Percentiles rank a stretch among this genome's conserved stretches.
Conservation (phyloP, 169 alveolate species). For the Blepharisma undulans region DNA sequence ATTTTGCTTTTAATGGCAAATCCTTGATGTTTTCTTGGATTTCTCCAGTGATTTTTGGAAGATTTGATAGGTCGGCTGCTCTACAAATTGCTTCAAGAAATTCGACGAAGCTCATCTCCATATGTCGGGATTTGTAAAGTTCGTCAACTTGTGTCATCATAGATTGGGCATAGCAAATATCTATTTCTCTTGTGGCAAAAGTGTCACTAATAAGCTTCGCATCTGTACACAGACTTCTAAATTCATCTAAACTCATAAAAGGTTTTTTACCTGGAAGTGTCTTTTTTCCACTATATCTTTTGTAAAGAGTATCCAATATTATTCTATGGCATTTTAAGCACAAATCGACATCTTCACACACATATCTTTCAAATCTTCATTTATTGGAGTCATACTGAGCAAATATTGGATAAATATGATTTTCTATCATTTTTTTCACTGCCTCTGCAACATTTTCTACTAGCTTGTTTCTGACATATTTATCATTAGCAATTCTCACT, state of each 20-base stretch:
- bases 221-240: conserved; percentile 38
- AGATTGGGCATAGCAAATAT: conserved; percentile 45
- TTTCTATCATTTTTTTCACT: neutral
- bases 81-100: conserved; percentile 16
- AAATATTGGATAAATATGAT: neutral
- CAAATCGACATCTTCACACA: conserved; percentile 19
- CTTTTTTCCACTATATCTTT: conserved; percentile 1
- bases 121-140: conserved; percentile 49
- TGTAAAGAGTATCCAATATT: neutral
- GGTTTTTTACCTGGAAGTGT: conserved; percentile 20
- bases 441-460: neutral
- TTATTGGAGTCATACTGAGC: neutral
- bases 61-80: neutral
- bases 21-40: neutral
- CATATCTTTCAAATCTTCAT: conserved; percentile 19
- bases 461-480: conserved; percentile 1
- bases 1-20: neutral
- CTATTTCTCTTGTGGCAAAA: conserved; percentile 56
- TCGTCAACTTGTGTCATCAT: conserved; percentile 67
- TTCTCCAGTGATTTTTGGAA: neutral
- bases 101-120: conserved; percentile 55
- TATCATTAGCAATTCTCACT: conserved; percentile 22
- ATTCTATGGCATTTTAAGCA: neutral
- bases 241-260: conserved; percentile 61
- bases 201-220: conserved; percentile 51